Conservation (phyloP, 495 filamentous ascomycete species). For the Aspergillus cavernicola region DNA sequence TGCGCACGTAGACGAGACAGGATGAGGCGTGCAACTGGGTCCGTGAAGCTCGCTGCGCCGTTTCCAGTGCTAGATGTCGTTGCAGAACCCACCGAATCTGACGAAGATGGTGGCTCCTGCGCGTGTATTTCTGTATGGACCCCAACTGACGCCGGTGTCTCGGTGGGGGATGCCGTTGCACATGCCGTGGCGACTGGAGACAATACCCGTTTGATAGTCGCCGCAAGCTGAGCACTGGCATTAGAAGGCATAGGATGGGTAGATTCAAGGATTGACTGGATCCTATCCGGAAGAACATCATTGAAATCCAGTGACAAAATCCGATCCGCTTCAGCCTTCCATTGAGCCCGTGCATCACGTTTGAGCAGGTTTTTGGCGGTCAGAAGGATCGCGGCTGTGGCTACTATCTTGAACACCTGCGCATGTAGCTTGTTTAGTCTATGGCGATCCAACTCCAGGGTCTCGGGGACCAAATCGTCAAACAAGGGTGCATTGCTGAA, state of each 20-base stretch:
- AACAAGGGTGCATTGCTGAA: slow-evolving; percentile 57
- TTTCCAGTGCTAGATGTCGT: slow-evolving; percentile 4
- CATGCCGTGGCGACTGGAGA: slow-evolving; percentile 40
- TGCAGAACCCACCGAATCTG: slow-evolving; percentile 12
- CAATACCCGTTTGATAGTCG: slow-evolving; percentile 55
- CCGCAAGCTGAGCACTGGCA: slow-evolving; percentile 40
- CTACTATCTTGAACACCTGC: slow-evolving; percentile 69
- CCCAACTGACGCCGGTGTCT: slow-evolving; percentile 36
- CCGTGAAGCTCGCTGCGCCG: slow-evolving; percentile 47
- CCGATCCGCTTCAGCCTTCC: slow-evolving; percentile 81
- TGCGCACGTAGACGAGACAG: slow-evolving; percentile 70
- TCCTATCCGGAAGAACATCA: slow-evolving; percentile 55
- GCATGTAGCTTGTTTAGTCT: slow-evolving; percentile 65
- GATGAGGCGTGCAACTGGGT: slow-evolving; percentile 81
- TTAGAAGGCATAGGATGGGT: slow-evolving; percentile 70
- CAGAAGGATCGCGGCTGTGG: slow-evolving; percentile 75
- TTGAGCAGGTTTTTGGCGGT: slow-evolving; percentile 95
- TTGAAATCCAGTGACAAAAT: slow-evolving; percentile 59
- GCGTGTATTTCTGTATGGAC: slow-evolving; percentile 21
- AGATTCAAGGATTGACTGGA: slow-evolving; percentile 74
- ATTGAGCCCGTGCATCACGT: slow-evolving; percentile 82
- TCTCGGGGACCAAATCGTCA: slow-evolving; percentile 70
- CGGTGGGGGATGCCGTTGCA: slow-evolving; percentile 31
- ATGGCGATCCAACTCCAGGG: slow-evolving; percentile 71
- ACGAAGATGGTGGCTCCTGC: slow-evolving; percentile 13